phyloP scores from a whole-genome alignment of 2,329 filamentous ascomycete genomes.

The Hymenoscyphus albidus region DNA sequence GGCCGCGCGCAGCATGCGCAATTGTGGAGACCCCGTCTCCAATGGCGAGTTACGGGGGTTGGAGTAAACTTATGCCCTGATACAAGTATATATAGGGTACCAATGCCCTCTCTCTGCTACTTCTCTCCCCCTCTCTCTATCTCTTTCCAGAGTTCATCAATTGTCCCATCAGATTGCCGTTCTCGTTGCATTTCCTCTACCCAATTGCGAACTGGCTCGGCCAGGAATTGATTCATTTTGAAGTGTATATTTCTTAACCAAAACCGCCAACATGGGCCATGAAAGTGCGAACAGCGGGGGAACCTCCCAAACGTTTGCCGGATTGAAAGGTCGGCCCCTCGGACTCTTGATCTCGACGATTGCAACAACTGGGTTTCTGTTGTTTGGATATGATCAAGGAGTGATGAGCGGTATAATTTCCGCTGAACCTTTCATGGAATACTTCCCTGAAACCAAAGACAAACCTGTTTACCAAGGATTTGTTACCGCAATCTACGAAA shows the following conservation, averaged over 20 bases:
- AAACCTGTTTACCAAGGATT: constrained; percentile 42
- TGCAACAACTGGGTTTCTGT: constrained; percentile 74
- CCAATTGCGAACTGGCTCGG: constrained; percentile 2
- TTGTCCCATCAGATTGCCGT: neutral
- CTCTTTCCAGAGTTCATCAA: neutral
- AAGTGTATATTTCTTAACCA: neutral
- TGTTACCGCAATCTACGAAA: constrained; percentile 54
- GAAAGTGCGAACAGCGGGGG: constrained; percentile 17
- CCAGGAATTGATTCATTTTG: neutral
- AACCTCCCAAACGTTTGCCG: constrained; percentile 47
- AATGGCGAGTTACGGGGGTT: neutral
- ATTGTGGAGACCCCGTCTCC: neutral
- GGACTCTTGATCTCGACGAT: constrained; percentile 67
- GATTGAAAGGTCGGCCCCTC: constrained; percentile 61
- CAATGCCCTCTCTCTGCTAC: neutral
- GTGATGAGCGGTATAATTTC: constrained; percentile 76
- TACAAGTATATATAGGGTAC: neutral
- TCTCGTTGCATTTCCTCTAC: neutral
- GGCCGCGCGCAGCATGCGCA: constrained; percentile 1
- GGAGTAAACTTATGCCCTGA: neutral
- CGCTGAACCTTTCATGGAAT: constrained; percentile 70
- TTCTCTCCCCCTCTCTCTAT: neutral
- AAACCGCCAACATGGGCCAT: constrained; percentile 2
- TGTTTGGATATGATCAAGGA: constrained; percentile 86
- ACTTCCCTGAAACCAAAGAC: constrained; percentile 67